Evolutionary conservation across 2,329 filamentous ascomycete species (phyloP).

Genomic region (Zymoseptoria tritici): DNA sequence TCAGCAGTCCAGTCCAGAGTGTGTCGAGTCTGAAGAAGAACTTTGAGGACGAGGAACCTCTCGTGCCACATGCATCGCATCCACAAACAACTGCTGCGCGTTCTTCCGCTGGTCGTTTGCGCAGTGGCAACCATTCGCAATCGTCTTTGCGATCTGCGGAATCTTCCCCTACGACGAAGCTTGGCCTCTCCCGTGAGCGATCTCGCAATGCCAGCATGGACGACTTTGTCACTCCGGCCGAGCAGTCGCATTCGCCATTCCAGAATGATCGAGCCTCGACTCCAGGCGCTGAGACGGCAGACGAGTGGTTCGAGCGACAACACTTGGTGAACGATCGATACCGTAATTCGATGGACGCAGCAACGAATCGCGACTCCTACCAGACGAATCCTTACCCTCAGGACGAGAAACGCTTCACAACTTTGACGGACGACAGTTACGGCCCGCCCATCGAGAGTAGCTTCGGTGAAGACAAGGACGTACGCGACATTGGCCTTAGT

Average conservation of each 20-base stretch:
- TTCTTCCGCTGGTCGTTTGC: slow-evolving; percentile 56
- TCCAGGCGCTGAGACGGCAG: slow-evolving; percentile 32
- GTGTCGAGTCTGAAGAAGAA: slow-evolving; percentile 57
- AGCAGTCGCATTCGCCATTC: slow-evolving; percentile 40
- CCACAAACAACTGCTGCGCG: slow-evolving; percentile 33
- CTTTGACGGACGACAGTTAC: slow-evolving; percentile 49
- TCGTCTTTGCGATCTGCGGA: slow-evolving; percentile 53
- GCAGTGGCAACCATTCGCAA: slow-evolving; percentile 45
- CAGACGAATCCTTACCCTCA: slow-evolving; percentile 46
- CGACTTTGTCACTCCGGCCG: slow-evolving; percentile 31
- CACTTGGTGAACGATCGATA: slow-evolving; percentile 55
- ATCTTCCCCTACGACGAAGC: slow-evolving; percentile 51
- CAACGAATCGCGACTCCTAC: slow-evolving; percentile 30
- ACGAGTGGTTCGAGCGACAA: slow-evolving; percentile 46
- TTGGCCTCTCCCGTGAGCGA: slow-evolving; percentile 45
- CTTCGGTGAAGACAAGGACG: slow-evolving; percentile 53
- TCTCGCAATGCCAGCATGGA: slow-evolving; percentile 45
- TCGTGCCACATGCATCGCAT: slow-evolving; percentile 27
- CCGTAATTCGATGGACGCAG: slow-evolving; percentile 35
- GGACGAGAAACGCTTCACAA: slow-evolving; percentile 46
- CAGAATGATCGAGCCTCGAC: slow-evolving; percentile 35
- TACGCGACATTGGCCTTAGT: slow-evolving; percentile 56
- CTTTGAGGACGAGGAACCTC: slow-evolving; percentile 54
- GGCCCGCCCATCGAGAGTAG: slow-evolving; percentile 37
- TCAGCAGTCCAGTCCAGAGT: slow-evolving; percentile 75